Conservation (phyloP, 495 filamentous ascomycete species). For the Talaromyces liani region DNA sequence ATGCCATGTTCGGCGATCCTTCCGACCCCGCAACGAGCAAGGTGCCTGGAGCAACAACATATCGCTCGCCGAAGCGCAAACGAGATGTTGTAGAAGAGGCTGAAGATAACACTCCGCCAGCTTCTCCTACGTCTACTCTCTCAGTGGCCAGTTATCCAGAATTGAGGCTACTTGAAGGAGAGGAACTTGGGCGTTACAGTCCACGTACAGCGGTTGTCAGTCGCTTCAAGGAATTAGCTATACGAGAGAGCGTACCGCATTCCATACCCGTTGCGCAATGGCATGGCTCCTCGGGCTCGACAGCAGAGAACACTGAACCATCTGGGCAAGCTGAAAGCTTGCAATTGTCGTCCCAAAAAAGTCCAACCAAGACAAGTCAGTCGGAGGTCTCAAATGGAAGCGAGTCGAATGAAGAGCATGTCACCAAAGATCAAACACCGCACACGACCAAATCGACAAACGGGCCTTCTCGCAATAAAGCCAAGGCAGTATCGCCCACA, state of each 20-base stretch:
- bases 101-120: slow-evolving; percentile 25
- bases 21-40: slow-evolving; percentile 9
- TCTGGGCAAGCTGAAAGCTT: neutral
- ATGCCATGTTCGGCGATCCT: neutral
- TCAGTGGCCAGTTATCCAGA: slow-evolving; percentile 31
- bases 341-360: neutral
- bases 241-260: slow-evolving; percentile 33
- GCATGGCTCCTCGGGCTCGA: neutral
- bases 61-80: slow-evolving; percentile 36
- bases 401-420: neutral
- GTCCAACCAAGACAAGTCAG: neutral
- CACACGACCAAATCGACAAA: neutral
- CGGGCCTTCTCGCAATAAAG: slow-evolving; percentile 17
- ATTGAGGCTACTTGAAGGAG: slow-evolving; percentile 23
- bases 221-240: slow-evolving; percentile 53
- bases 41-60: slow-evolving; percentile 27
- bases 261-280: neutral
- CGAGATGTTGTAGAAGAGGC: slow-evolving; percentile 28
- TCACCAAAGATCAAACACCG: neutral
- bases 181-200: slow-evolving; percentile 39
- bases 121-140: slow-evolving; percentile 28
- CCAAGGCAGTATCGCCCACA: slow-evolving; percentile 16
- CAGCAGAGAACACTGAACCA: neutral
- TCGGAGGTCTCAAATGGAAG: neutral
- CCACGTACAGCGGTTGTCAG: slow-evolving; percentile 58